Evolutionary conservation across 2,329 filamentous ascomycete genomes (phyloP), one percentile per base, ranked within the genome.

Genomic region (Penicillium oxalicum): DNA sequence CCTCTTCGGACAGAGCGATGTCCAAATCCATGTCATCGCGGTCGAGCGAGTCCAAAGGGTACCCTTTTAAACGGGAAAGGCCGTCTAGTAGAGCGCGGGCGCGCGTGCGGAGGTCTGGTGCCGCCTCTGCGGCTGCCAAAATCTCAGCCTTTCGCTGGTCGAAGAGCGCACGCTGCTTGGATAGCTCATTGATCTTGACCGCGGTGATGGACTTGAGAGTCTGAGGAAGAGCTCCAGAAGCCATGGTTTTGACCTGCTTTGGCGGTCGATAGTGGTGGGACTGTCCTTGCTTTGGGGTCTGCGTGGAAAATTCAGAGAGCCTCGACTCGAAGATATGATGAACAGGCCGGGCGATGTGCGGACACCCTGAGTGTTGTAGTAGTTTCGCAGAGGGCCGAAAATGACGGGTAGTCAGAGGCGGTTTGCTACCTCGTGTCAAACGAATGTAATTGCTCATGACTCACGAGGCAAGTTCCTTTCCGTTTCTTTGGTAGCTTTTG

Each of bases 101-200:
- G 41, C 60, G 65, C 38, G 61, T 55, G 8, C 63, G 61, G 3
- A 67, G 54, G 42, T 67, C 59, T 2, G 57, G 45, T 3, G 64
- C 59, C 4, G 52, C 48, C 7, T 57, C 53, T n/a, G 65, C 62
- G 27, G 63, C 61, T n/a, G 63, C 54, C 26, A 75, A 53, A 4
- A 77, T 67, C 1, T 67, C 57, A 4, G 62, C 52, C 54, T 79
- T 79, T 35, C 70, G 71, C 32, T 64, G 61, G 45, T 77, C 71
- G 55, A 79, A 82, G 2, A 73, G 62, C 0, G 64, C 62, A 26
- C 75, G 77, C 51, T 79, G 74, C 54, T 76, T 77, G 27, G 73
- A 70, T 6, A 83, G 71, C 56, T 82, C 77, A n/a, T 68, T 68
- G 50, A 83, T 75, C 58, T 82, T 83, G 49, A 76, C 77, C 35